These are phyloP conservation scores for Dioscorea dumetorum DNA, from an alignment of 106 monocot genomes.

Conservation along the genomic window DNA sequence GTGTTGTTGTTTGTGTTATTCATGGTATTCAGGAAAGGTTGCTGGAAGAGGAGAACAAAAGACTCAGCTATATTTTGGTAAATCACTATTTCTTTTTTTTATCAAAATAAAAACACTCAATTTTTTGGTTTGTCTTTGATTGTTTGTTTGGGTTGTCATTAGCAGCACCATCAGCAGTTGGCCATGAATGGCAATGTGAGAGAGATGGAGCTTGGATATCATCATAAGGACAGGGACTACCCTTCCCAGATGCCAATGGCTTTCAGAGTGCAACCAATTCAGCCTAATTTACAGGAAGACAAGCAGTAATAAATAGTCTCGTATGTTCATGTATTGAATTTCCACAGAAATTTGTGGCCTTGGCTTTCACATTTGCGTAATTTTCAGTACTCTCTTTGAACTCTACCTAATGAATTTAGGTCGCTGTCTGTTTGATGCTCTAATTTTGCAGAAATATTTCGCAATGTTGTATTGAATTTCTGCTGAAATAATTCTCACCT, in stretches of 20 bases:
- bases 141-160: background rate
- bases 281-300: conserved; percentile 71
- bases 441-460: no score
- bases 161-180: conserved; percentile 75
- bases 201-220: conserved; percentile 51
- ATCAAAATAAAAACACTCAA: background rate
- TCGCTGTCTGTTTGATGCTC: no score
- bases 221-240: conserved; percentile 47
- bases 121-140: background rate
- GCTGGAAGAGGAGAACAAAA: conserved; percentile 79
- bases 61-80: conserved; percentile 55
- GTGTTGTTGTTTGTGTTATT: no score
- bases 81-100: background rate
- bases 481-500: no score
- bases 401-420: no score
- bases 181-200: conserved; percentile 41
- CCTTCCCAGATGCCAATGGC: conserved; percentile 56
- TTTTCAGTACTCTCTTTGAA: no score
- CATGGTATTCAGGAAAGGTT: conserved; percentile 45
- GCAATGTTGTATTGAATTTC: no score
- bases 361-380: no score
- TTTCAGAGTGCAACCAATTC: conserved; percentile 75
- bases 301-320: conserved; percentile 18
- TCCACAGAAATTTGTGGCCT: no score
- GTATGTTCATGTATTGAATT: background rate